phyloP scores from a whole-genome alignment of 441 rosid species.

The Theobroma grandiflorum region DNA sequence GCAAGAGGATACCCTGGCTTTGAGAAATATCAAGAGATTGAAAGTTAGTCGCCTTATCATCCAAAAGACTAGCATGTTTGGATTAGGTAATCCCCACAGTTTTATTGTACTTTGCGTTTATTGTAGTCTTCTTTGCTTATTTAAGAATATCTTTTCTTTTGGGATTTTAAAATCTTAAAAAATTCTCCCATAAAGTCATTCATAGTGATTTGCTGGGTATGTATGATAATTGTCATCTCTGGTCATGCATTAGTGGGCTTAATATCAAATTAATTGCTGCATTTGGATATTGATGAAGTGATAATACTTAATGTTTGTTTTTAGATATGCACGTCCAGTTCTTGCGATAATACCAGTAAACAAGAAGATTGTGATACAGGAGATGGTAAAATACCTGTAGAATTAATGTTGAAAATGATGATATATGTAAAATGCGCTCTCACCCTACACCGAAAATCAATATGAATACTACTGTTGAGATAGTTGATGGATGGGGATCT shows the following conservation, averaged over 20 bases:
- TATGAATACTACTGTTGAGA: neutral
- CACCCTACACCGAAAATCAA: neutral
- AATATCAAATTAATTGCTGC: neutral
- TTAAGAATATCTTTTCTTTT: neutral
- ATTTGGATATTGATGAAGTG: neutral
- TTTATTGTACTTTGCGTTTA: slow-evolving; percentile 6
- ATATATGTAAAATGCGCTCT: neutral
- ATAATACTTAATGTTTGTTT: neutral
- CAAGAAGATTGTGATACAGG: neutral
- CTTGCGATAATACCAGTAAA: neutral
- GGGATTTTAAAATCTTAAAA: neutral
- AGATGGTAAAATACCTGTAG: neutral
- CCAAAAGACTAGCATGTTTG: slow-evolving; percentile 93
- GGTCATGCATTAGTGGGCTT: neutral
- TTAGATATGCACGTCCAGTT: neutral
- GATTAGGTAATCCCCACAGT: slow-evolving; percentile 64
- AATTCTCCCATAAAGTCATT: neutral
- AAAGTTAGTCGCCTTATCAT: slow-evolving; percentile 56
- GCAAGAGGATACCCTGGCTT: slow-evolving; percentile 55
- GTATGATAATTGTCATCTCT: neutral
- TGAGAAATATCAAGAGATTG: slow-evolving; percentile 71
- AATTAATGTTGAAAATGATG: neutral
- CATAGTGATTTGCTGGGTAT: neutral
- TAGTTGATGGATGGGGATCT: neutral
- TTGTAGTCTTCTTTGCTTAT: slow-evolving; percentile 6